Conservation (phyloP, 805 yeast species). For the Metschnikowia vanudenii region DNA sequence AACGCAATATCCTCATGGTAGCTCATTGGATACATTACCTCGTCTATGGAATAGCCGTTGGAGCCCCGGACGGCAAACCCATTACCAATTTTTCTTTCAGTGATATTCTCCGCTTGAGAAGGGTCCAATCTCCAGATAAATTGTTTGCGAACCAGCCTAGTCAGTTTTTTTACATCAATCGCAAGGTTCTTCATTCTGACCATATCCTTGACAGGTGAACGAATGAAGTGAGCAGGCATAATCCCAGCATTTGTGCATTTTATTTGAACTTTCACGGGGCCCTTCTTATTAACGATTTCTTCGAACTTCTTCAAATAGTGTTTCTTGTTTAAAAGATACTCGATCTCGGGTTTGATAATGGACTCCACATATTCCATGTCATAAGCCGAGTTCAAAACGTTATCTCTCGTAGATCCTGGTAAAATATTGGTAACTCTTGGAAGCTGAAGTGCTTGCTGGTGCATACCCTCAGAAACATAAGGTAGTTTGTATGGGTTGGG, state of each 20-base stretch:
- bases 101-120: not conserved
- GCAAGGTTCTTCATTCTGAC: constrained; percentile 27
- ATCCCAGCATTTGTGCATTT: constrained; percentile 33
- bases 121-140: constrained; percentile 25
- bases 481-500: constrained; percentile 37
- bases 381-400: constrained; percentile 28
- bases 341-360: constrained; percentile 34
- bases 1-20: constrained; percentile 28
- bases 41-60: constrained; percentile 27
- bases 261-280: constrained; percentile 37
- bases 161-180: constrained; percentile 32
- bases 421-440: constrained; percentile 15
- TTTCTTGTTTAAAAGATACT: constrained; percentile 30
- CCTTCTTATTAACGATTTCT: constrained; percentile 29
- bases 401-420: constrained; percentile 25
- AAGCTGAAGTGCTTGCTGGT: constrained; percentile 12
- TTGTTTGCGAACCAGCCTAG: constrained; percentile 22
- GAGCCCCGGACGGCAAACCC: constrained; percentile 29
- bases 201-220: constrained; percentile 24
- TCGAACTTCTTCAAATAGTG: constrained; percentile 24
- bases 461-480: constrained; percentile 20
- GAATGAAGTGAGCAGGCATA: constrained; percentile 28
- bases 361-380: constrained; percentile 33
- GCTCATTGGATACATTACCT: constrained; percentile 28
- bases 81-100: constrained; percentile 26